Evolutionary conservation across 164 flowering plant genomes (phyloP).

Genomic region (Nelumbo lutea): DNA sequence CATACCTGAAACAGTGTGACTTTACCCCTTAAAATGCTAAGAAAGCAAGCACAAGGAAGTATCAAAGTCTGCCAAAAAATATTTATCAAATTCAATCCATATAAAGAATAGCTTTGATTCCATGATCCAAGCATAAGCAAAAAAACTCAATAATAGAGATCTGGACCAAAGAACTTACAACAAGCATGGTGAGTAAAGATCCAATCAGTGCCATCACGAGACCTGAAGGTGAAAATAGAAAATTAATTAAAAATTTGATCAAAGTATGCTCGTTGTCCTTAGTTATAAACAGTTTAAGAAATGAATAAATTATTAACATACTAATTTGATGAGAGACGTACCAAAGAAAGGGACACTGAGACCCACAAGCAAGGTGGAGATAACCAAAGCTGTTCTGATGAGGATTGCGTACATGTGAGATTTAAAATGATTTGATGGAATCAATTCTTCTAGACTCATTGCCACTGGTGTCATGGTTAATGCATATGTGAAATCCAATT

Average conservation of each 20-base stretch:
- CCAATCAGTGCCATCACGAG: conserved; percentile 88
- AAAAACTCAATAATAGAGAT: neutral
- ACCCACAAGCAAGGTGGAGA: conserved; percentile 76
- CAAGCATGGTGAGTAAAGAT: conserved; percentile 93
- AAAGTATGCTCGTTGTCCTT: neutral
- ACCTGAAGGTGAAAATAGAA: conserved; percentile 36
- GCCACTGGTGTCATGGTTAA: conserved; percentile 88
- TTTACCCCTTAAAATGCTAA: conserved; percentile 75
- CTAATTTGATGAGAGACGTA: conserved; percentile 21
- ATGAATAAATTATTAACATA: too few relatives aligned
- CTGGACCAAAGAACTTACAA: conserved; percentile 45
- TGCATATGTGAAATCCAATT: conserved; percentile 62
- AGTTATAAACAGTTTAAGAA: neutral
- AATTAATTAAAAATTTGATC: neutral
- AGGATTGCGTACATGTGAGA: conserved; percentile 57
- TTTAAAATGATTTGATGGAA: conserved; percentile 61
- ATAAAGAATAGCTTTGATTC: too few relatives aligned
- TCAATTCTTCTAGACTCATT: conserved; percentile 87
- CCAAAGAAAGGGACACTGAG: conserved; percentile 86
- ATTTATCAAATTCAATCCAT: neutral
- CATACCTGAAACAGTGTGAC: conserved; percentile 58
- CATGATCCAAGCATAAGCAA: neutral
- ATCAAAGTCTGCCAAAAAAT: conserved; percentile 60
- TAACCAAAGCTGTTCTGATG: conserved; percentile 77
- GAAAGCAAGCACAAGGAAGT: conserved; percentile 81